phyloP scores from a whole-genome alignment of 192 early-diverging fungal genomes.

The Coemansia umbellata region DNA sequence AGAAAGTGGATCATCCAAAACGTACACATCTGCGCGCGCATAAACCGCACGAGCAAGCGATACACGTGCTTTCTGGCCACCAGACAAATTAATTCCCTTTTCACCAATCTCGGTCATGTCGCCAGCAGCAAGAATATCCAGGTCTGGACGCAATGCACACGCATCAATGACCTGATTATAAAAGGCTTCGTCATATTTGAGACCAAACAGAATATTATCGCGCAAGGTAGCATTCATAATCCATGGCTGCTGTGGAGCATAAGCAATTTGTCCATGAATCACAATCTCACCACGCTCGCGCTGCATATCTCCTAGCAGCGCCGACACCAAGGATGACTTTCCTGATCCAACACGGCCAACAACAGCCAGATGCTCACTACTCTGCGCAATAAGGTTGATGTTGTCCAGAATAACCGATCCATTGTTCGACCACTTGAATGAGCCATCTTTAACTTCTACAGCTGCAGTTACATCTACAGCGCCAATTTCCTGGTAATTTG shows the following conservation, averaged over 20 bases:
- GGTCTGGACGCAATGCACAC: slow-evolving; percentile 79
- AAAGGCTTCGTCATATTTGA: slow-evolving; percentile 64
- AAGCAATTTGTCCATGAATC: slow-evolving; percentile 43
- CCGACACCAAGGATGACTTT: slow-evolving; percentile 66
- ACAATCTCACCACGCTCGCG: slow-evolving; percentile 24
- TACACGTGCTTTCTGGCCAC: slow-evolving; percentile 79
- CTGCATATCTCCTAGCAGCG: slow-evolving; percentile 57
- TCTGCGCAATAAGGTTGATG: slow-evolving; percentile 28
- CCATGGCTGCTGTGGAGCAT: slow-evolving; percentile 73
- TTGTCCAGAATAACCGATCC: slow-evolving; percentile 33
- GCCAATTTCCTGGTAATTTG: neutral
- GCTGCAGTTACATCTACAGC: slow-evolving; percentile 11
- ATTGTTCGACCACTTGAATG: slow-evolving; percentile 53
- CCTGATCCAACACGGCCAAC: slow-evolving; percentile 71
- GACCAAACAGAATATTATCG: slow-evolving; percentile 77
- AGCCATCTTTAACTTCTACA: slow-evolving; percentile 51
- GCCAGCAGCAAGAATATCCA: slow-evolving; percentile 80
- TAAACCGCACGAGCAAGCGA: slow-evolving; percentile 72
- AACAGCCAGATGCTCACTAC: slow-evolving; percentile 53
- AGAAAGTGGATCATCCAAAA: slow-evolving; percentile 58
- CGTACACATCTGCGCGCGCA: slow-evolving; percentile 77
- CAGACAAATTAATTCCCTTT: slow-evolving; percentile 82
- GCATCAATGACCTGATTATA: slow-evolving; percentile 74
- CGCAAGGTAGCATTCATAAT: slow-evolving; percentile 84
- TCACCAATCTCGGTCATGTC: slow-evolving; percentile 55